Percentiles rank a stretch among this genome's conserved stretches.
phyloP scores from a whole-genome alignment of 1,284 basidiomycete species.

The Mrakiaceae sp. region DNA sequence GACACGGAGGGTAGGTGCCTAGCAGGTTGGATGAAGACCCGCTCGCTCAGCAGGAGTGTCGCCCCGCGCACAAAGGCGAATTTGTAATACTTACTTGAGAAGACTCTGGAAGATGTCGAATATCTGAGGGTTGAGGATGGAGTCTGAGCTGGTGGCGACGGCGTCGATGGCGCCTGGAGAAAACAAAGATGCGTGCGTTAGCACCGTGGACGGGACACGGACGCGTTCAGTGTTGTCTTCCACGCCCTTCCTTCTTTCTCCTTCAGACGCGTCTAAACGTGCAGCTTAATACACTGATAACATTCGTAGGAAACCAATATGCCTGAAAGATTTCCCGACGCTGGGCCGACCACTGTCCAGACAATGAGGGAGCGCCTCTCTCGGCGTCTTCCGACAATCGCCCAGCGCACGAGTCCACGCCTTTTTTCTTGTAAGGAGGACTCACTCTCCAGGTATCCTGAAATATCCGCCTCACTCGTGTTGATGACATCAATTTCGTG shows the following conservation, averaged over 20 bases:
- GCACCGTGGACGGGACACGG: constrained; percentile 6
- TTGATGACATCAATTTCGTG: constrained; percentile 52
- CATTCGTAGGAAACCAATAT: too few species aligned
- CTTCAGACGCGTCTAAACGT: too few species aligned
- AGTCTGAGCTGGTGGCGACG: constrained; percentile 57
- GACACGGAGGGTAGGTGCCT: constrained; percentile 47
- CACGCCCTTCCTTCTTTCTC: too few species aligned
- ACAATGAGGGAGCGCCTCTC: too few species aligned
- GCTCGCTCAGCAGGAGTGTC: neutral
- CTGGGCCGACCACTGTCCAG: too few species aligned
- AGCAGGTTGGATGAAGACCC: neutral
- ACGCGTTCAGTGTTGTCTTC: too few species aligned
- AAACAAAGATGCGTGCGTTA: neutral
- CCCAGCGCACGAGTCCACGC: too few species aligned
- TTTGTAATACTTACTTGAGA: constrained; percentile 42
- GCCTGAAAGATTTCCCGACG: too few species aligned
- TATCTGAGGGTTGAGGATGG: constrained; percentile 51
- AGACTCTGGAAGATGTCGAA: constrained; percentile 71
- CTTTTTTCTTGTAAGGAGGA: neutral
- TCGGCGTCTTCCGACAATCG: too few species aligned
- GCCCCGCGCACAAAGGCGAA: neutral
- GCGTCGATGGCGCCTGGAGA: constrained; percentile 57
- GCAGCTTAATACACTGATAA: too few species aligned
- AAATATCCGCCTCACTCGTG: constrained; percentile 38
- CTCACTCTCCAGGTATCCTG: constrained; percentile 44